Evolutionary conservation across 179 eudicot species (phyloP), one percentile per base, ranked within the genome.

Genomic region (Beta macrorhiza): DNA sequence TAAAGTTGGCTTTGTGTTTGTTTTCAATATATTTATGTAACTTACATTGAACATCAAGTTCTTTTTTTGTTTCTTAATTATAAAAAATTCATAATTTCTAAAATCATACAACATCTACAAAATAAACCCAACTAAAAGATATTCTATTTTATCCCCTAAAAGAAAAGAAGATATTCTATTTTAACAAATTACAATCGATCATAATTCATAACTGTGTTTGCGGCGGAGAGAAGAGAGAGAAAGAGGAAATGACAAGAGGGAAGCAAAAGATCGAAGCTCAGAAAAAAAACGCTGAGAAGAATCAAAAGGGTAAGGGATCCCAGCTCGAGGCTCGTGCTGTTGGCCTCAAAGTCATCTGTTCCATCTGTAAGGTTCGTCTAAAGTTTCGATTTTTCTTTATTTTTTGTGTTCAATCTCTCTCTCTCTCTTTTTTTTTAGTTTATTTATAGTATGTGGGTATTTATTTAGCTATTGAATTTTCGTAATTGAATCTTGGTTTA

Each of bases 191-290:
- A 2, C 42, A 37, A 37, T 37, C 42, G 42, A 37, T 37, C 42
- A 37, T 37, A 37, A 37, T 3, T 37, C 42, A 37, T 37, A 37
- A 37, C 42, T 37, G 42, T 37, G 42, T 37, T 37, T 37, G 42
- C 42, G 42, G 42, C 42, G 42, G 42, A 37, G 42, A 37, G 42
- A 3, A 37, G 42, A 37, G 42, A 37, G 42, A 37, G 42, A 37
- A 68, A 59, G 37, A 61, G 67, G 68, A 81, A 82, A 93, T 93
- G 97, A 89, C 91, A 45, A 80, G 97, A 83, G 97, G 95, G 61
- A 93, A 91, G 85, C 95, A 93, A 82, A 93, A 93, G 91, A 90
- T 91, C 65, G 93, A 93, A 80, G 92, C 95, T 4, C 95, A 93
- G 84, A 90, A 52, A 57, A 69, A 76, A 73, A 91, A 91, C 69